A percentile compares a stretch with the other conserved stretches of the same genome.
These are phyloP conservation scores for Triangularia setosa DNA, from an alignment of 2,329 filamentous ascomycete species.

Conservation along the genomic window DNA sequence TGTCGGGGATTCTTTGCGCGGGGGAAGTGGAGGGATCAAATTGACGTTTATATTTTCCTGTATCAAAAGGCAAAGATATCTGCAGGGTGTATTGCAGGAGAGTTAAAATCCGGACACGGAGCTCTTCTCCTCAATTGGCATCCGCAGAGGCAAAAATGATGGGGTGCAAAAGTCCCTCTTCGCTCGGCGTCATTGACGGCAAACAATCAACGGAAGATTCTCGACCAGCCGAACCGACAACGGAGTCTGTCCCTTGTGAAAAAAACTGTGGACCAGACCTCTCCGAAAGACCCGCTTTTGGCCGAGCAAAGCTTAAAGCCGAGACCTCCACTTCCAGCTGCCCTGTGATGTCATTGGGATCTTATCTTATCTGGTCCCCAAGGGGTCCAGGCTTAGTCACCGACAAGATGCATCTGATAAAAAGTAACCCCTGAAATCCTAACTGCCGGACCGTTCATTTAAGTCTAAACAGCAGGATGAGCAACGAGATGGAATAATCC, in stretches of 20 bases:
- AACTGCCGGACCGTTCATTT: conserved; percentile 1
- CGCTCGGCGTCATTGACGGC: conserved; percentile 1
- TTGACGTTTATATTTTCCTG: neutral
- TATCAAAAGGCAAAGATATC: neutral
- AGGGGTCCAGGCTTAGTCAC: neutral
- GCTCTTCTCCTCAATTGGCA: conserved; percentile 4
- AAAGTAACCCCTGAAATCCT: neutral
- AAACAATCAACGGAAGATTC: conserved; percentile 8
- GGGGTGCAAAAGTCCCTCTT: neutral
- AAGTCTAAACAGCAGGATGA: neutral
- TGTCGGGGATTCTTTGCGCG: neutral
- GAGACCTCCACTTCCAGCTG: neutral
- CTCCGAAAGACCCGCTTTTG: neutral
- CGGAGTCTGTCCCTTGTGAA: neutral
- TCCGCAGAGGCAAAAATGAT: neutral
- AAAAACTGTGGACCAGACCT: neutral
- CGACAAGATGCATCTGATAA: conserved; percentile 11
- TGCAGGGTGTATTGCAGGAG: neutral
- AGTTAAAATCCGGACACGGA: conserved; percentile 7
- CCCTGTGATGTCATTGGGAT: neutral
- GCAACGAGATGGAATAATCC: neutral
- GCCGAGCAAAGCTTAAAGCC: neutral
- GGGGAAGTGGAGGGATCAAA: neutral
- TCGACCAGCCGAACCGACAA: conserved; percentile 2
- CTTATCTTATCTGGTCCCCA: neutral